Percentiles rank a stretch among this genome's conserved stretches.
phyloP scores from a whole-genome alignment of 2,329 filamentous ascomycete species.

The Coniochaeta sp. region DNA sequence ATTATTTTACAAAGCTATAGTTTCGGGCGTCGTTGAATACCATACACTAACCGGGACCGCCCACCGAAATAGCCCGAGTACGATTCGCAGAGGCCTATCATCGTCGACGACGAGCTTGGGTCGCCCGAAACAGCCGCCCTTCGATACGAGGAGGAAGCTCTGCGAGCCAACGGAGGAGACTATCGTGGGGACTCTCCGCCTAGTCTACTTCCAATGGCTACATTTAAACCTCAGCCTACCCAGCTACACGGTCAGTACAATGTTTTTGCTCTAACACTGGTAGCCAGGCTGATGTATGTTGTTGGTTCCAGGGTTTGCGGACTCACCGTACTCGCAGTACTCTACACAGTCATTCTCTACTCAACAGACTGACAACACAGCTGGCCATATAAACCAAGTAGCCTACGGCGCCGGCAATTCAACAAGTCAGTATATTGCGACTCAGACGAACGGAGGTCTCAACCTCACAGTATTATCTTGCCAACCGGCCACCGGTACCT shows the following conservation, averaged over 20 bases:
- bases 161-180: conserved; percentile 44
- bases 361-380: conserved; percentile 42
- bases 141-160: conserved; percentile 49
- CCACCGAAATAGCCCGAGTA: conserved; percentile 36
- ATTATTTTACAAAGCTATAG: not conserved
- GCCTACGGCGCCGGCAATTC: conserved; percentile 55
- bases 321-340: conserved; percentile 47
- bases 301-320: conserved; percentile 24
- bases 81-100: conserved; percentile 47
- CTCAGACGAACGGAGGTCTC: conserved; percentile 52
- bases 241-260: conserved; percentile 71
- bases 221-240: conserved; percentile 71
- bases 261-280: conserved; percentile 1
- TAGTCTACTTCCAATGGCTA: conserved; percentile 67
- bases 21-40: not conserved
- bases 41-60: not conserved
- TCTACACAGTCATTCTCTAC: conserved; percentile 36
- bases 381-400: conserved; percentile 45
- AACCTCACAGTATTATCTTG: conserved; percentile 51
- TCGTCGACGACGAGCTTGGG: conserved; percentile 50
- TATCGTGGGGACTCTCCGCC: conserved; percentile 49
- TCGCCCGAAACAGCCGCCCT: conserved; percentile 51
- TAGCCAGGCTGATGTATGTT: conserved; percentile 11
- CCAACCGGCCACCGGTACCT: conserved; percentile 59
- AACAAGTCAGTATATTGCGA: conserved; percentile 59